A percentile compares a stretch with the other conserved stretches of the same genome.
phyloP scores from a whole-genome alignment of 108 stramenopile genomes.

The Cyclostephanos invisitatus region DNA sequence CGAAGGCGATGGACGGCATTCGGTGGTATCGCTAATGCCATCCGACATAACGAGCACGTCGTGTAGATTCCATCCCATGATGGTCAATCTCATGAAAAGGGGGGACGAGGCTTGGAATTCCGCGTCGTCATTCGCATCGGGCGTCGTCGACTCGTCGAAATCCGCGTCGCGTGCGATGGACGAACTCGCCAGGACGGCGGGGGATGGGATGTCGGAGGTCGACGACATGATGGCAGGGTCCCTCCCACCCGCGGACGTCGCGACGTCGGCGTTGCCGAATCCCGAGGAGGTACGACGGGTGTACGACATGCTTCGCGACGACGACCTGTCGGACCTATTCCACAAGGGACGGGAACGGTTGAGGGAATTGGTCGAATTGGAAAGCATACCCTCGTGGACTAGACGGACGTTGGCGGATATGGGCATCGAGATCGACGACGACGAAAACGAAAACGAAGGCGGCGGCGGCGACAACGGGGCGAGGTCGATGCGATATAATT shows the following conservation, averaged over 20 bases:
- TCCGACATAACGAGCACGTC: conserved; percentile 14
- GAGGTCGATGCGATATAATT: conserved; percentile 21
- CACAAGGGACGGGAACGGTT: conserved; percentile 66
- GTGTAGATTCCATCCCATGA: conserved; percentile 7
- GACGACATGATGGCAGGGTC: not conserved
- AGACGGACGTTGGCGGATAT: conserved; percentile 56
- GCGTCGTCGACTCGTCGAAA: too few species aligned
- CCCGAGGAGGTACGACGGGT: conserved; percentile 65
- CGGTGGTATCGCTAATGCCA: not conserved
- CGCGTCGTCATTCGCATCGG: not conserved
- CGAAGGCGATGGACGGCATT: not conserved
- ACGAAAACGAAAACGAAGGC: conserved; percentile 10
- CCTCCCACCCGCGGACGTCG: not conserved
- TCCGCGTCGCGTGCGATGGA: not conserved
- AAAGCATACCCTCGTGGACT: conserved; percentile 58
- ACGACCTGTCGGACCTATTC: conserved; percentile 74
- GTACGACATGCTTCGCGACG: conserved; percentile 78
- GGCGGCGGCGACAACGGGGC: conserved; percentile 5
- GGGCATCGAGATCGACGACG: conserved; percentile 63
- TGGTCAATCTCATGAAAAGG: conserved; percentile 2
- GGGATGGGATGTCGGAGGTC: not conserved
- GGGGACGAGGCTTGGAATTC: conserved; percentile 9
- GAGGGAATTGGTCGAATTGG: conserved; percentile 63
- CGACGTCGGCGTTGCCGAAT: conserved; percentile 24
- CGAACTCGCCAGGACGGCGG: not conserved